phyloP scores from a whole-genome alignment of 495 filamentous ascomycete genomes.

The Penicillium mononematosum region DNA sequence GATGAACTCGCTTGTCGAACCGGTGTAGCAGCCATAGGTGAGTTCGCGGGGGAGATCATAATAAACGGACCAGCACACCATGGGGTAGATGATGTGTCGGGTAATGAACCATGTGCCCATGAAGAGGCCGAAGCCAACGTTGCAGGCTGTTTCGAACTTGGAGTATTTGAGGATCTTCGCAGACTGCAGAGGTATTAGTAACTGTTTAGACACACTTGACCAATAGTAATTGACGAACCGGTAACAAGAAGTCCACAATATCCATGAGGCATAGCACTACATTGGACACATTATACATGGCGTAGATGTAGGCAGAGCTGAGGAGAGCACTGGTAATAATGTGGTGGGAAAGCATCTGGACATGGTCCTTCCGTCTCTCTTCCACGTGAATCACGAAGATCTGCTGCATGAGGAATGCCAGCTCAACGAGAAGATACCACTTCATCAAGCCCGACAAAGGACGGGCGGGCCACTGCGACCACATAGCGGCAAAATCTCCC shows the following conservation, averaged over 20 bases:
- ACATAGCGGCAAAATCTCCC: constrained; percentile 73
- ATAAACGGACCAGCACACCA: constrained; percentile 78
- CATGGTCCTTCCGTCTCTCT: constrained; percentile 87
- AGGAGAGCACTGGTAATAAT: constrained; percentile 83
- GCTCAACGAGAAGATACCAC: constrained; percentile 87
- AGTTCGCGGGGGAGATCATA: constrained; percentile 63
- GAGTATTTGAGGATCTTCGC: constrained; percentile 95
- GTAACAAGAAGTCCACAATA: constrained; percentile 81
- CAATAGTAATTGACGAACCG: constrained; percentile 55
- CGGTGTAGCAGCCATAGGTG: constrained; percentile 67
- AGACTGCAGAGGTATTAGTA: constrained; percentile 48
- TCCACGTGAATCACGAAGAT: constrained; percentile 93
- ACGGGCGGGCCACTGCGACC: constrained; percentile 77
- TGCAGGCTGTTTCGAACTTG: constrained; percentile 70
- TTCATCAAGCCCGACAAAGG: constrained; percentile 73
- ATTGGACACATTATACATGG: constrained; percentile 81
- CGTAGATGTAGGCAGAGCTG: constrained; percentile 75
- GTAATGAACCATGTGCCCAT: constrained; percentile 80
- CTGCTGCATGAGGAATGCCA: constrained; percentile 92
- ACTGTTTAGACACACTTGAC: neutral
- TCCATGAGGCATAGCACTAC: constrained; percentile 93
- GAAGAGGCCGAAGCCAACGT: constrained; percentile 82
- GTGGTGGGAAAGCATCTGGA: constrained; percentile 95
- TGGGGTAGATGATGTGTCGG: constrained; percentile 76
- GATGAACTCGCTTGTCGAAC: constrained; percentile 53